A percentile compares a stretch with the other conserved stretches of the same genome.
phyloP scores from a whole-genome alignment of 225 moss, liverwort and hornwort genomes.

The Anthoceros angustus region DNA sequence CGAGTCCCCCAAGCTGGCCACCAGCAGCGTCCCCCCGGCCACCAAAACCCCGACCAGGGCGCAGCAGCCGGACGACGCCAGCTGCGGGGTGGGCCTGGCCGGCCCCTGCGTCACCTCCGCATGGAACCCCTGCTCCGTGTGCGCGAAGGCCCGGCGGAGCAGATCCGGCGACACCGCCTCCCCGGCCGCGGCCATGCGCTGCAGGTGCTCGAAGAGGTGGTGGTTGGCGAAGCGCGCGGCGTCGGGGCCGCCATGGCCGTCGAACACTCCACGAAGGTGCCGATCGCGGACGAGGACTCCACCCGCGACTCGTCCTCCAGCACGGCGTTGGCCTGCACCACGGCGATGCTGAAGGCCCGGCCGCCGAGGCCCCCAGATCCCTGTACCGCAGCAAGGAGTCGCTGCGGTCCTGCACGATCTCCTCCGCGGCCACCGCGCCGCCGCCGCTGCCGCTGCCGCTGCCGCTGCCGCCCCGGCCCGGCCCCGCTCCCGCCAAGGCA shows the following conservation, averaged over 20 bases:
- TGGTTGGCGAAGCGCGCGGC: conserved; percentile 1
- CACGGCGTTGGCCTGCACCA: conserved; percentile 3
- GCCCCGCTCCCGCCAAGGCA: not conserved
- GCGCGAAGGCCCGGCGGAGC: not conserved
- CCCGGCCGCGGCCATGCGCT: not conserved
- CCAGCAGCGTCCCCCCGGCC: not conserved
- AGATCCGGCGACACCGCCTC: not conserved
- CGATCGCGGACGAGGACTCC: not conserved
- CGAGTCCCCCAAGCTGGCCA: not conserved
- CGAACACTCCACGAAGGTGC: not conserved
- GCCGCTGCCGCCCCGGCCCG: not conserved
- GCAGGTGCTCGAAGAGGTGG: conserved; percentile 1
- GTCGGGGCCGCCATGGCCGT: conserved; percentile 4
- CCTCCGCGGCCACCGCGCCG: not conserved
- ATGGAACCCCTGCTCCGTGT: not conserved
- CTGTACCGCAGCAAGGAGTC: not conserved
- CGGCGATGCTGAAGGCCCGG: conserved; percentile 4
- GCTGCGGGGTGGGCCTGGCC: not conserved
- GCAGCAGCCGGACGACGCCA: not conserved
- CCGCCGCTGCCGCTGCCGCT: too few relatives aligned
- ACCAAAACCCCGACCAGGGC: not conserved
- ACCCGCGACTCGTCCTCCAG: not conserved
- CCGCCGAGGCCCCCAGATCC: not conserved
- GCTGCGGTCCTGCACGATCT: conserved; percentile 3
- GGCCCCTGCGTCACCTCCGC: not conserved